These are phyloP conservation scores for Bullera alba DNA, from an alignment of 768 basidiomycete genomes.

Conservation along the genomic window DNA sequence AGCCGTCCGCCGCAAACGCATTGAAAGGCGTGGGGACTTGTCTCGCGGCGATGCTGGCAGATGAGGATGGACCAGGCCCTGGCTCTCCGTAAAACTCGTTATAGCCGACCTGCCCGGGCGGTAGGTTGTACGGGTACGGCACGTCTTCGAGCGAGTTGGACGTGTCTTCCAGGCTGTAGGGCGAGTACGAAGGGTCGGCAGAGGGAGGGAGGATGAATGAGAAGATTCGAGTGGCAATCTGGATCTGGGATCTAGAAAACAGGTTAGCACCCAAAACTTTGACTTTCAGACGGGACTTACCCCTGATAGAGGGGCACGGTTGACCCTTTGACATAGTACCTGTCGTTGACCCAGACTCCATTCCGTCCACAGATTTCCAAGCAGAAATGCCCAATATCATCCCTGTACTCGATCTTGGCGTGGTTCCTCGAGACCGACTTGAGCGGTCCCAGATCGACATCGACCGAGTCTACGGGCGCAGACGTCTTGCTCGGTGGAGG, in stretches of 20 bases:
- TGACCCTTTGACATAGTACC: slow-evolving; percentile 86
- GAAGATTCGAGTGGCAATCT: slow-evolving; percentile 95
- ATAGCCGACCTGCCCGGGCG: slow-evolving; percentile 24
- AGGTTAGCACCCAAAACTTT: slow-evolving; percentile 1
- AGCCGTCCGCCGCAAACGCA: slow-evolving; percentile 31
- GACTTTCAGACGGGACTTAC: slow-evolving; percentile 50
- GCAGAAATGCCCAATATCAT: slow-evolving; percentile 42
- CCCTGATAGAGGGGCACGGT: slow-evolving; percentile 76
- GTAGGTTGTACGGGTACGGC: slow-evolving; percentile 34
- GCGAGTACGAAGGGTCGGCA: slow-evolving; percentile 20
- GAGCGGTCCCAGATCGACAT: slow-evolving; percentile 79
- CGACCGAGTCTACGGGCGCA: slow-evolving; percentile 39
- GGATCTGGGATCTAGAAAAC: slow-evolving; percentile 33
- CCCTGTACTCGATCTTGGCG: slow-evolving; percentile 67
- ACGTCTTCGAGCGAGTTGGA: slow-evolving; percentile 22
- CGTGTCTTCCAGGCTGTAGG: slow-evolving; percentile 16
- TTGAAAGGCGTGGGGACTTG: slow-evolving; percentile 31
- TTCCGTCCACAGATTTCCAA: slow-evolving; percentile 91
- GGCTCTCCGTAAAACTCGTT: slow-evolving; percentile 36
- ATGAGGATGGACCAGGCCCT: slow-evolving; percentile 25
- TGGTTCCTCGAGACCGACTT: slow-evolving; percentile 98
- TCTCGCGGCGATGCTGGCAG: slow-evolving; percentile 18
- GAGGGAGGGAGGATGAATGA: slow-evolving; percentile 86
- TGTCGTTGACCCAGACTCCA: slow-evolving; percentile 95
- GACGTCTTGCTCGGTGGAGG: slow-evolving; percentile 20